Conservation (phyloP, 1,139 yeast genomes). For the Pichia terricola region DNA sequence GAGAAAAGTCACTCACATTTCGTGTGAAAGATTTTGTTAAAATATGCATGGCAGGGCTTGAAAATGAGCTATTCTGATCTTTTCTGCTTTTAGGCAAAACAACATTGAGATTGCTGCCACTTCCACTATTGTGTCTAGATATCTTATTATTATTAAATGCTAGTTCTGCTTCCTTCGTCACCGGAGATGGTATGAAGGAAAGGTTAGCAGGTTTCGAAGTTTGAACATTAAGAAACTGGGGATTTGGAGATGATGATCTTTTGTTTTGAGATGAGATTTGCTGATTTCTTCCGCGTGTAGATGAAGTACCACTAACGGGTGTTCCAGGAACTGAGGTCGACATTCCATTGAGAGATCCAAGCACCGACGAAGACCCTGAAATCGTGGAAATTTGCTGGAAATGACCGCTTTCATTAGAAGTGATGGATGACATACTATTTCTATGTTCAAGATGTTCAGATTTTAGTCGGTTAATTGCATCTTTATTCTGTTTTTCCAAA, state of each 20-base stretch:
- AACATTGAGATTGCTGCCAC: too few relatives aligned
- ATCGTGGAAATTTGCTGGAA: slow-evolving; percentile 6
- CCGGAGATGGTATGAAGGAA: slow-evolving; percentile 8
- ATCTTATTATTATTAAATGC: background rate
- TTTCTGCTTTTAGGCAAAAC: background rate
- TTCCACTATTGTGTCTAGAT: background rate
- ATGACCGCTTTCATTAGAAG: slow-evolving; percentile 21
- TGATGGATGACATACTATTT: slow-evolving; percentile 23
- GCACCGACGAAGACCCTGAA: background rate
- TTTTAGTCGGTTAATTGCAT: slow-evolving; percentile 77
- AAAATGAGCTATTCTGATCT: background rate
- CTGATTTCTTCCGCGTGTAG: slow-evolving; percentile 7
- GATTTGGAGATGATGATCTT: slow-evolving; percentile 7
- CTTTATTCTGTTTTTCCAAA: slow-evolving; percentile 88
- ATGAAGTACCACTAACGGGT: slow-evolving; percentile 9
- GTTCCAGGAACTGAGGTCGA: slow-evolving; percentile 11
- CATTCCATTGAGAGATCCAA: background rate
- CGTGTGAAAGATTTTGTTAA: slow-evolving; percentile 23
- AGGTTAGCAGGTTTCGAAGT: slow-evolving; percentile 6
- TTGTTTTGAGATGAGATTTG: slow-evolving; percentile 7
- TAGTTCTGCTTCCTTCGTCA: background rate
- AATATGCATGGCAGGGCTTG: slow-evolving; percentile 18
- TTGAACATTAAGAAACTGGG: slow-evolving; percentile 4
- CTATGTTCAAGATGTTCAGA: slow-evolving; percentile 62
- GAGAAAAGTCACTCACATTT: slow-evolving; percentile 41